A percentile compares a stretch with the other conserved stretches of the same genome.
These are phyloP conservation scores for Trametes villosa DNA, from an alignment of 768 basidiomycete species.

Conservation along the genomic window DNA sequence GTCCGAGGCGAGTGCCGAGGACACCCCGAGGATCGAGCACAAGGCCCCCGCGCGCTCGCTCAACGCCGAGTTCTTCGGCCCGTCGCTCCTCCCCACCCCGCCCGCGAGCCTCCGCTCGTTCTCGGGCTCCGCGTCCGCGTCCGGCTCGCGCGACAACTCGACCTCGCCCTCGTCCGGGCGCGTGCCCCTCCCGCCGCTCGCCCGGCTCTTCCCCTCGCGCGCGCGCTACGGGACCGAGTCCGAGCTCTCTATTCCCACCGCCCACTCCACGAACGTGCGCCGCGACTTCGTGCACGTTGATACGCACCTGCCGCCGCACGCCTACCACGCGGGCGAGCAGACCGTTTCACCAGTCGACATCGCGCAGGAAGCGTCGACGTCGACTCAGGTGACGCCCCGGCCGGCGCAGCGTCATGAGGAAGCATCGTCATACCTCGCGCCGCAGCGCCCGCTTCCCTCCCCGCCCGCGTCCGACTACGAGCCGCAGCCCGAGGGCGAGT, in stretches of 20 bases:
- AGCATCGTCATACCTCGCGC: slow-evolving; percentile 6
- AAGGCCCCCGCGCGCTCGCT: slow-evolving; percentile 29
- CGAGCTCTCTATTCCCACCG: slow-evolving; percentile 20
- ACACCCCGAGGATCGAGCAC: slow-evolving; percentile 26
- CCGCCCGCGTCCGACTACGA: slow-evolving; percentile 19
- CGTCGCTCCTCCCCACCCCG: slow-evolving; percentile 26
- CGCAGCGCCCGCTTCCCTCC: slow-evolving; percentile 16
- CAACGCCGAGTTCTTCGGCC: slow-evolving; percentile 33
- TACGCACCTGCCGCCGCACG: slow-evolving; percentile 9
- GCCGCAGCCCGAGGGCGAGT: neutral
- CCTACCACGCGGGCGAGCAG: slow-evolving; percentile 9
- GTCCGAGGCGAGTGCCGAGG: slow-evolving; percentile 25
- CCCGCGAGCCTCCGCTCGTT: slow-evolving; percentile 32
- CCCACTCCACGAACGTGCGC: slow-evolving; percentile 24
- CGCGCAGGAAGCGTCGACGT: neutral
- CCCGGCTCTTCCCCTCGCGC: slow-evolving; percentile 44
- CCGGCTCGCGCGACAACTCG: slow-evolving; percentile 29
- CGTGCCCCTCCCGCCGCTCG: slow-evolving; percentile 36
- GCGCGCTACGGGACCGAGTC: slow-evolving; percentile 38
- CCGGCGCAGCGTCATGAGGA: slow-evolving; percentile 7
- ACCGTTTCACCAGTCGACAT: slow-evolving; percentile 16
- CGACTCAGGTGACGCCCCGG: slow-evolving; percentile 6
- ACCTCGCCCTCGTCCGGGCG: slow-evolving; percentile 26
- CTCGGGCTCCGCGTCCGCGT: slow-evolving; percentile 23
- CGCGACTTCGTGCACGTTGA: slow-evolving; percentile 23